Evolutionary conservation across 768 basidiomycete species (phyloP), one percentile per base, ranked within the genome.

Genomic region (Dioszegia crocea): DNA sequence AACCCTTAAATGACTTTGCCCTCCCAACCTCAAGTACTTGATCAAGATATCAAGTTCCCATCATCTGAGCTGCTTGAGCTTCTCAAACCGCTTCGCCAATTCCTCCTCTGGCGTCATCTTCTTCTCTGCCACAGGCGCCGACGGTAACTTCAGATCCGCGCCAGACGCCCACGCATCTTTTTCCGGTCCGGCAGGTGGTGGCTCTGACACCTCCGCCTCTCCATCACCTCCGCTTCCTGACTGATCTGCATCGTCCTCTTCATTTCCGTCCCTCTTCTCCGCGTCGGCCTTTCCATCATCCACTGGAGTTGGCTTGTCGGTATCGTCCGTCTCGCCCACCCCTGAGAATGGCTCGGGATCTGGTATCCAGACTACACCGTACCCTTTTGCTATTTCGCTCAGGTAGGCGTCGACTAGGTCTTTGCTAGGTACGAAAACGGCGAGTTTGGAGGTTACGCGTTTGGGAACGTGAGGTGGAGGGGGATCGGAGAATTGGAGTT

Each of bases 391-490:
- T 64, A 98, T 97, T 77, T 96, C 92, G 48, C 78, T 78, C 16
- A 97, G 80, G 77, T 97, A 98, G 17, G 84, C 89, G 67, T 96
- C 87, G 9, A 98, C 89, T 5, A 97, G 81, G 29, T 84, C 82
- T 6, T 80, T 29, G 0, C 87, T 80, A 10, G 94, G 94, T 3
- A 87, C 87, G 53, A 81, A 82, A 29, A 86, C 78, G 17, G 79
- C 70, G 14, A 93, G 77, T 76, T 97, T 97, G 68, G 82, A 85
- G 43, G 84, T 78, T 48, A 96, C 83, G 60, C 96, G 85, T 48
- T 87, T 85, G 64, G 84, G 88, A 43, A 99, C 93, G 76, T 86
- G 85, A 16, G 81, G 80, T 65, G 88, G 85, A 4, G 72, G 63
- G 31, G 53, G 61, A 43, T 81, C 83, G 75, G 94, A 92, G 75